These are phyloP conservation scores for Boletus subcaerulescens DNA, from an alignment of 768 basidiomycete genomes.

Conservation along the genomic window DNA sequence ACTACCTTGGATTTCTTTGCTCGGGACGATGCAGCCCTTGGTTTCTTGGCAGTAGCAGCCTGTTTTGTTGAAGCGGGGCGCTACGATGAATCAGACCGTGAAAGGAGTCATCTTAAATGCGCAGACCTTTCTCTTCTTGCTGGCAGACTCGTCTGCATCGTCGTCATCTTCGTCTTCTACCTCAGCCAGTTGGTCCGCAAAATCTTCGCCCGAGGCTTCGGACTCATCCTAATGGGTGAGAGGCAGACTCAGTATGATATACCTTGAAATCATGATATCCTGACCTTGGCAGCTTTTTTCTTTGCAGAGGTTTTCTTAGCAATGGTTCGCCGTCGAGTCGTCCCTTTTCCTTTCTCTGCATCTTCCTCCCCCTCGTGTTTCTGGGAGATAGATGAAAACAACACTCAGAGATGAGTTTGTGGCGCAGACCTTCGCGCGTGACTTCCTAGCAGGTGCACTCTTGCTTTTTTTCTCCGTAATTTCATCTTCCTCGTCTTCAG, in stretches of 20 bases:
- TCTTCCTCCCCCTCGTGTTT: constrained; percentile 34
- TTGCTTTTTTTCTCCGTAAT: constrained; percentile 29
- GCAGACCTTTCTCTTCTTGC: constrained; percentile 72
- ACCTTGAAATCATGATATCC: neutral
- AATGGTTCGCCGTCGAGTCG: constrained; percentile 42
- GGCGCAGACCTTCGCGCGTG: constrained; percentile 35
- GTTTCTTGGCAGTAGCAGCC: constrained; percentile 41
- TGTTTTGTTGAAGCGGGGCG: constrained; percentile 45
- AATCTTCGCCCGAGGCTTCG: constrained; percentile 47
- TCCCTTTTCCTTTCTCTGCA: constrained; percentile 48
- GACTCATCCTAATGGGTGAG: constrained; percentile 26
- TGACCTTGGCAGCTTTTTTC: constrained; percentile 41
- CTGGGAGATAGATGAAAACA: constrained; percentile 18
- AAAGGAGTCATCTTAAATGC: neutral
- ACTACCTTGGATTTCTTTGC: constrained; percentile 44
- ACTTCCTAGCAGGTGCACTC: constrained; percentile 34
- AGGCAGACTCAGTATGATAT: neutral
- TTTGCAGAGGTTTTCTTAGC: constrained; percentile 49
- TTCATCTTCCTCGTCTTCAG: constrained; percentile 33
- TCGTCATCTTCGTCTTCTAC: constrained; percentile 51
- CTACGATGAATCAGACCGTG: constrained; percentile 25
- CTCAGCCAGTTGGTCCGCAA: constrained; percentile 41
- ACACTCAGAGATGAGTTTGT: constrained; percentile 5
- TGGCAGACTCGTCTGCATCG: constrained; percentile 30
- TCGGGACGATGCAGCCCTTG: constrained; percentile 27